Evolutionary conservation across 768 basidiomycete genomes (phyloP), one percentile per base, ranked within the genome.

Genomic region (Cyathus striatus): DNA sequence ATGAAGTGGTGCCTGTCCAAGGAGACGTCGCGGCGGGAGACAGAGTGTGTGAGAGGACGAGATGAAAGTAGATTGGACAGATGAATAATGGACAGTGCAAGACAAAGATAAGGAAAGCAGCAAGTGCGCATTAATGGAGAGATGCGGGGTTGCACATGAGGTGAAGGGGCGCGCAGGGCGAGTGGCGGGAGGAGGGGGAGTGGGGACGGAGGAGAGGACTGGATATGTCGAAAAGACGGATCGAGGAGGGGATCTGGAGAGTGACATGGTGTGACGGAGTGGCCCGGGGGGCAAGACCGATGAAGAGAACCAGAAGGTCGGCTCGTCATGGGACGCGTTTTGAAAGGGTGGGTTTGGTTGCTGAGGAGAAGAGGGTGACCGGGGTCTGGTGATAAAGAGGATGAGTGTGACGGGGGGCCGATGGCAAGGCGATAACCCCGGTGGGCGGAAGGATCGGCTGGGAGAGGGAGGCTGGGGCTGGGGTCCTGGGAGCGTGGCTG

Each of bases 331-430:
- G 35, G 35, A 36, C 35, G 35, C 20, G 35, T 36, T 36, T 36
- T 7, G 17, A 18, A 9, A 30, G n/a, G n/a, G n/a, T n/a, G n/a
- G n/a, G n/a, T n/a, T n/a, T 30, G 27, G 27, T 30, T 58, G 48
- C 51, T 50, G 54, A 62, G 63, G 65, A 50, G 57, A 34, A 35
- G 0, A n/a, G 42, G 33, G 56, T 64, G 53, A 7, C 57, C 3
- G 59, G 63, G 62, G 63, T n/a, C n/a, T n/a, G n/a, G n/a, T n/a
- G n/a, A n/a, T n/a, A n/a, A n/a, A n/a, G n/a, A 44, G 23, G 33
- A 1, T 10, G 7, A 9, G n/a, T 40, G 23, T 26, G 4, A 7
- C 42, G 52, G 59, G 61, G 62, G 47, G 42, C 47, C 14, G 20
- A 38, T 26, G 38, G 22, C 27, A 9, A 30, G 27, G n/a, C 38